These are phyloP conservation scores for Podila epicladia DNA, from an alignment of 192 early-diverging fungal species.

Conservation along the genomic window DNA sequence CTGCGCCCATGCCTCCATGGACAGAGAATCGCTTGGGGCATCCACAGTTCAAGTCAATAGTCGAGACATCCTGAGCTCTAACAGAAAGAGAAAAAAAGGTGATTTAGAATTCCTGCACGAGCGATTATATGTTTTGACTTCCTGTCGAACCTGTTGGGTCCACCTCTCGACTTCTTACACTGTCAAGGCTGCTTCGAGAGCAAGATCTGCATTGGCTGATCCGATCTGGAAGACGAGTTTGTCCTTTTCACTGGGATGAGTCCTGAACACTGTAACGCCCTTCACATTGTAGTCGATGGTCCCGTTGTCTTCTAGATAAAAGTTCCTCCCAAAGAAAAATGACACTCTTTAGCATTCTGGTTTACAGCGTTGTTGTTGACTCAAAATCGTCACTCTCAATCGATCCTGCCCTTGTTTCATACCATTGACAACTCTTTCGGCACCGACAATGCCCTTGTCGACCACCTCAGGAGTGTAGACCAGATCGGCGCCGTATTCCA, in stretches of 20 bases:
- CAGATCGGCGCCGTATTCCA: conserved; percentile 92
- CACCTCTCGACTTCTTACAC: conserved; percentile 62
- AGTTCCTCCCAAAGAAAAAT: too few species aligned
- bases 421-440: conserved; percentile 81
- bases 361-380: too few species aligned
- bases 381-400: too few species aligned
- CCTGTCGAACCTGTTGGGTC: too few species aligned
- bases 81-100: conserved; percentile 7
- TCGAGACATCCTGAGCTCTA: conserved; percentile 85
- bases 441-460: conserved; percentile 84
- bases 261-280: conserved; percentile 72
- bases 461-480: conserved; percentile 93
- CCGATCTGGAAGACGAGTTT: conserved; percentile 93
- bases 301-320: conserved; percentile 62
- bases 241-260: conserved; percentile 80
- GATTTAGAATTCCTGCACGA: conserved; percentile 1
- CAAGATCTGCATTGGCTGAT: conserved; percentile 86
- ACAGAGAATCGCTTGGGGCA: conserved; percentile 97
- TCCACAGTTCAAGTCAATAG: conserved; percentile 97
- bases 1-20: conserved; percentile 94
- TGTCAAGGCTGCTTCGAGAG: conserved; percentile 83
- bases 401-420: neutral
- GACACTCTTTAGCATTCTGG: too few species aligned
- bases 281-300: conserved; percentile 80
- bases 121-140: neutral